Percentiles rank a stretch among this genome's conserved stretches.
Evolutionary conservation across 1,139 yeast genomes (phyloP).

Genomic region (Pichia sorboxylosa): DNA sequence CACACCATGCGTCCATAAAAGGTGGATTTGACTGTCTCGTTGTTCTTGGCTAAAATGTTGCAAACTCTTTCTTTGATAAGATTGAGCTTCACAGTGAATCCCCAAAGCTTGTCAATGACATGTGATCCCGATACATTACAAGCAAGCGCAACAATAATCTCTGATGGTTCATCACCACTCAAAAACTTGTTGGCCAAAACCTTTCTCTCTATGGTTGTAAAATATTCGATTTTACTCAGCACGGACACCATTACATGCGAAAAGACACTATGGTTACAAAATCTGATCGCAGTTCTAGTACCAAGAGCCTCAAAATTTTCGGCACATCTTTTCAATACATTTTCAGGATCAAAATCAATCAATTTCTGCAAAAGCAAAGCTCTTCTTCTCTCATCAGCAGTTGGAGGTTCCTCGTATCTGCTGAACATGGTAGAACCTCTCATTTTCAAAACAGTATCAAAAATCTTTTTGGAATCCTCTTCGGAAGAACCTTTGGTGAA

Average conservation of each 20-base stretch:
- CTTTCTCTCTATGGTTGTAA: constrained; percentile 51
- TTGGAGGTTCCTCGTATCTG: constrained; percentile 82
- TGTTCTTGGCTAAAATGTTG: constrained; percentile 46
- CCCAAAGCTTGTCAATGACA: constrained; percentile 76
- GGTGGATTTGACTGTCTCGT: constrained; percentile 68
- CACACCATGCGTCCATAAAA: constrained; percentile 84
- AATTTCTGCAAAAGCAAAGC: constrained; percentile 63
- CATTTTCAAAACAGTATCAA: constrained; percentile 58
- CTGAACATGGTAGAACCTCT: constrained; percentile 67
- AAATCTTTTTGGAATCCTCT: constrained; percentile 30
- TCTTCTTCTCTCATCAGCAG: constrained; percentile 79
- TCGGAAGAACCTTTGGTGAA: constrained; percentile 34
- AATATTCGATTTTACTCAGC: constrained; percentile 34
- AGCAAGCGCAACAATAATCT: constrained; percentile 41
- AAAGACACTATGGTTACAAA: constrained; percentile 81
- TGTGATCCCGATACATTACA: constrained; percentile 91
- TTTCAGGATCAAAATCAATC: constrained; percentile 46
- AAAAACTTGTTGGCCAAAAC: constrained; percentile 51
- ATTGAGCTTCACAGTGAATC: constrained; percentile 62
- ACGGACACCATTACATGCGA: constrained; percentile 73
- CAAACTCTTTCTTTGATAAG: constrained; percentile 85
- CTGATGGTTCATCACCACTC: constrained; percentile 20
- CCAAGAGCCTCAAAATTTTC: constrained; percentile 45
- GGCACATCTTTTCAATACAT: constrained; percentile 46
- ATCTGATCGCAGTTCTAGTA: constrained; percentile 33